These are phyloP conservation scores for Sphaerobolus stellatus DNA, from an alignment of 1,284 basidiomycete genomes.

Conservation along the genomic window DNA sequence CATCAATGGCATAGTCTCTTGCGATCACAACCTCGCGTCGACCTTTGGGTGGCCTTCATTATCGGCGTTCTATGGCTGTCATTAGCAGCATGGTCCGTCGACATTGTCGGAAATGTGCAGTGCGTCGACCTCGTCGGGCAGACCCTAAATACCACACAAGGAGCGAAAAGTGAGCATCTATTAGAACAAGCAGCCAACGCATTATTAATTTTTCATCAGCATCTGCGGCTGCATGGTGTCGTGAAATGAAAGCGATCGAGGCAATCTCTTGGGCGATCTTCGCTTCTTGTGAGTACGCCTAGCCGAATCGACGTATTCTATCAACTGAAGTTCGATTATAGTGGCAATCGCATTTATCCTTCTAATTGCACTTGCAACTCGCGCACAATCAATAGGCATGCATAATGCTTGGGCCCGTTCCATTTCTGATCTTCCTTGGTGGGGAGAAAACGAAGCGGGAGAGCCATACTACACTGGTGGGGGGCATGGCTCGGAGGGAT, in stretches of 20 bases:
- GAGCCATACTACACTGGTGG: not conserved
- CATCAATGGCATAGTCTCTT: constrained; percentile 47
- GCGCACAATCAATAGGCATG: constrained; percentile 43
- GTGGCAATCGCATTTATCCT: constrained; percentile 45
- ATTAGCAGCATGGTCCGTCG: constrained; percentile 70
- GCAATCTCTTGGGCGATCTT: constrained; percentile 78
- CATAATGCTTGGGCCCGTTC: constrained; percentile 49
- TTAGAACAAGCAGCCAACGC: not conserved
- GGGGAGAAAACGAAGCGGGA: constrained; percentile 45
- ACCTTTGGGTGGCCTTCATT: constrained; percentile 54
- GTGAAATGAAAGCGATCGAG: constrained; percentile 74
- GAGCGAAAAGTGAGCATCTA: constrained; percentile 46
- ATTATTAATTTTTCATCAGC: constrained; percentile 41
- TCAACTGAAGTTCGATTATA: constrained; percentile 20
- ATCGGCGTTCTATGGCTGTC: constrained; percentile 68
- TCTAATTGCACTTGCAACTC: constrained; percentile 42
- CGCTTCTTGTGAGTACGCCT: constrained; percentile 48
- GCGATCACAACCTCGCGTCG: constrained; percentile 66
- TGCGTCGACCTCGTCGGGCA: constrained; percentile 55
- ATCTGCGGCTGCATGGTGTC: constrained; percentile 56
- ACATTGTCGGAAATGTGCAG: constrained; percentile 64
- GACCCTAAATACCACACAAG: constrained; percentile 50
- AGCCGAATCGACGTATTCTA: constrained; percentile 28
- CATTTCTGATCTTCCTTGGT: constrained; percentile 52
- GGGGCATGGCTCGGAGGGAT: not conserved